Evolutionary conservation across 805 yeast genomes (phyloP).

Genomic region (Nakazawaea pomicola): DNA sequence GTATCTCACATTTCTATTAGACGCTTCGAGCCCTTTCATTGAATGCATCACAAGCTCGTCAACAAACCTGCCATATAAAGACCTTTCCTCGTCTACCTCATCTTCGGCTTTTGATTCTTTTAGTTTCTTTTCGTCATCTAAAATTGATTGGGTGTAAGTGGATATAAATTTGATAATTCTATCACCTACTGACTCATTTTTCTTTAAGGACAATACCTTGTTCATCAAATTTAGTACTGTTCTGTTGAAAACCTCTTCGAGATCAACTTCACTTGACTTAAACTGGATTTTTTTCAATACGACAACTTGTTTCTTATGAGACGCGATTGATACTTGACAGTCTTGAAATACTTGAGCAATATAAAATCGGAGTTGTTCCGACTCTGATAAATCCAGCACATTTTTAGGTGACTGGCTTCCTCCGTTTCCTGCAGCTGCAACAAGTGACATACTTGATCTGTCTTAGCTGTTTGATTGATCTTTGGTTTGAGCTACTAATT

Average conservation of each 20-base stretch:
- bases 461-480: no score
- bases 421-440: not conserved
- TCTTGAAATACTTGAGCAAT: conserved; percentile 73
- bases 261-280: conserved; percentile 46
- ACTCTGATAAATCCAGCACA: conserved; percentile 17
- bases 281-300: conserved; percentile 55
- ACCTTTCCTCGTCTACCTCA: conserved; percentile 24
- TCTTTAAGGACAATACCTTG: conserved; percentile 62
- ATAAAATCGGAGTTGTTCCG: conserved; percentile 37
- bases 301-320: conserved; percentile 71
- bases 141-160: conserved; percentile 49
- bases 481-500: no score
- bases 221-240: conserved; percentile 59
- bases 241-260: conserved; percentile 54
- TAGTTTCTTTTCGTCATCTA: conserved; percentile 29
- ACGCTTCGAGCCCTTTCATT: conserved; percentile 73
- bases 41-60: conserved; percentile 60
- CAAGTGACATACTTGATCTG: no score
- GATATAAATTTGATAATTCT: conserved; percentile 65
- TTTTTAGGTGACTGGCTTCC: not conserved
- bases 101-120: conserved; percentile 14
- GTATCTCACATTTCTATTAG: conserved; percentile 71
- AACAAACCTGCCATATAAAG: conserved; percentile 47
- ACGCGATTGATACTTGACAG: conserved; percentile 67
- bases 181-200: conserved; percentile 69